These are phyloP conservation scores for Tolypocladium endophyticum DNA, from an alignment of 2,329 filamentous ascomycete species.

Conservation along the genomic window DNA sequence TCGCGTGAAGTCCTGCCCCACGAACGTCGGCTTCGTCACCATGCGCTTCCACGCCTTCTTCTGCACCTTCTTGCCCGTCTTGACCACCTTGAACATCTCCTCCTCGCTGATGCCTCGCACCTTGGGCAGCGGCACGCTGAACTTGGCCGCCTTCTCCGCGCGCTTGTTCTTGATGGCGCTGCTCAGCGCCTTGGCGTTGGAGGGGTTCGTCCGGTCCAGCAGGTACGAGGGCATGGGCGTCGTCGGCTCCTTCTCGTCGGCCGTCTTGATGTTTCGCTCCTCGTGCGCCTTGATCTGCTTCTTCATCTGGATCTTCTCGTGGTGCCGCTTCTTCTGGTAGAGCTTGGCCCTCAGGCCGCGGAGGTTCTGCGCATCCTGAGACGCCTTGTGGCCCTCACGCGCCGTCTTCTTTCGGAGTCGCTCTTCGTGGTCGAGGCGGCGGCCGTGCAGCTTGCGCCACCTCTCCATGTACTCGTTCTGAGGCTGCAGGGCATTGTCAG, in stretches of 20 bases:
- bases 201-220: constrained; percentile 64
- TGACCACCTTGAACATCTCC: constrained; percentile 96
- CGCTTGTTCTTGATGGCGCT: constrained; percentile 94
- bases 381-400: constrained; percentile 80
- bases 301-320: constrained; percentile 98
- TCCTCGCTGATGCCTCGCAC: constrained; percentile 85
- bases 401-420: constrained; percentile 76
- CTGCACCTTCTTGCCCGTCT: constrained; percentile 87
- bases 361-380: constrained; percentile 85
- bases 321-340: constrained; percentile 83
- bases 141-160: constrained; percentile 86
- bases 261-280: constrained; percentile 89
- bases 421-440: constrained; percentile 70
- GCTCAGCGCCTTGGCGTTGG: constrained; percentile 57
- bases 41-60: constrained; percentile 74
- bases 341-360: constrained; percentile 87
- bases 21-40: constrained; percentile 57
- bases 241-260: constrained; percentile 65
- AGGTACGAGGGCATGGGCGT: constrained; percentile 87
- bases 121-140: constrained; percentile 85
- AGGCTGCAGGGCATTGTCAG: constrained; percentile 39
- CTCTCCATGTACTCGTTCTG: constrained; percentile 75
- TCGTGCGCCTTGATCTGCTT: constrained; percentile 92
- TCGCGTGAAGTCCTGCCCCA: constrained; percentile 81
- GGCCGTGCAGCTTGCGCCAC: constrained; percentile 48